Evolutionary conservation across 495 filamentous ascomycete species (phyloP).

Genomic region (Bryoglossum gracile): DNA sequence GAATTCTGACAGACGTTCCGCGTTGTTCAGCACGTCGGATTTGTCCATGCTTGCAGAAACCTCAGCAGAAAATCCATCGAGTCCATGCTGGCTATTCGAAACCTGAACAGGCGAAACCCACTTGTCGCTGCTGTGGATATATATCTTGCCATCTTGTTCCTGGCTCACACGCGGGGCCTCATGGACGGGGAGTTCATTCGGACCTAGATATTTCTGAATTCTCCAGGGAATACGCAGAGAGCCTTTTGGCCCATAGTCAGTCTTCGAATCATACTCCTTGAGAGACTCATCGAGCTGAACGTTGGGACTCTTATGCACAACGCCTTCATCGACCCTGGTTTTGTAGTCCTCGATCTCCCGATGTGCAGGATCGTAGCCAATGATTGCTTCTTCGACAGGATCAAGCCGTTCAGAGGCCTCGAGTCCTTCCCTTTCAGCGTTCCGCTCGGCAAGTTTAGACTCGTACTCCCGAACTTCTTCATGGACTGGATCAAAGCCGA

Average conservation of each 20-base stretch:
- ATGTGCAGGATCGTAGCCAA: background rate
- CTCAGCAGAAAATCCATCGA: too few species aligned
- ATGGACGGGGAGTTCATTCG: too few species aligned
- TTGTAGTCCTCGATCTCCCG: background rate
- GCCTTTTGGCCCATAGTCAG: slow-evolving; percentile 2
- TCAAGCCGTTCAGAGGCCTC: slow-evolving; percentile 12
- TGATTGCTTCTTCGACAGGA: slow-evolving; percentile 4
- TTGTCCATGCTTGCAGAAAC: too few species aligned
- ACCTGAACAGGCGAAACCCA: too few species aligned
- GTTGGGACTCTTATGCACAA: background rate
- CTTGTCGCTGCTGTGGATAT: too few species aligned
- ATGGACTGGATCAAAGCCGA: background rate
- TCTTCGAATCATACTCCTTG: slow-evolving; percentile 21
- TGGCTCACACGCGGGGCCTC: background rate
- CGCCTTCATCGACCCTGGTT: background rate
- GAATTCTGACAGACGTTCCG: too few species aligned
- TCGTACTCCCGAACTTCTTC: background rate
- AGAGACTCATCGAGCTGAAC: slow-evolving; percentile 21
- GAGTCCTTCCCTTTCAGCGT: slow-evolving; percentile 8
- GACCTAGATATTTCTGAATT: background rate
- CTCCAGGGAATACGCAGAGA: background rate
- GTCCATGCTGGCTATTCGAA: too few species aligned
- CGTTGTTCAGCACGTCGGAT: too few species aligned
- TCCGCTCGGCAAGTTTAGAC: background rate
- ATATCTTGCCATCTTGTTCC: background rate